Evolutionary conservation across 257 asterid genomes (phyloP).

Genomic region (Gentiana macrophylla): DNA sequence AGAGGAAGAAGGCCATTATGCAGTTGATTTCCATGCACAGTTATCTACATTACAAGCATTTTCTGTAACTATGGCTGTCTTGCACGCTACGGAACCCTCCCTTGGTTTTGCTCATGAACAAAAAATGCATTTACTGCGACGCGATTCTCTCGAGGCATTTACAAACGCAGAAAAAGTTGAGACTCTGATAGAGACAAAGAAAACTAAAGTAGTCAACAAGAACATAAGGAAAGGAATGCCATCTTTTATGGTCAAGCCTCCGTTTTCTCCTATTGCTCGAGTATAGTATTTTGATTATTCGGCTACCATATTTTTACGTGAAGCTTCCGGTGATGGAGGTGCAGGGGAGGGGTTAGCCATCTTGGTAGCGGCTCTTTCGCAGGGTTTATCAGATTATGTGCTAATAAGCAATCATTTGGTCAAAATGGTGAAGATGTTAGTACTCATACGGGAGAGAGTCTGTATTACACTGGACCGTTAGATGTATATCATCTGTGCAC

Average conservation of each 20-base stretch:
- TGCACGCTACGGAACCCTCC: conserved; percentile 68
- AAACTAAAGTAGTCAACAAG: conserved; percentile 19
- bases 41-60: conserved; percentile 80
- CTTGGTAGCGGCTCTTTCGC: background rate
- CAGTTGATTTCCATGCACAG: conserved; percentile 79
- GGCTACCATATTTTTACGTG: too few species aligned
- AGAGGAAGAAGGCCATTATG: conserved; percentile 52
- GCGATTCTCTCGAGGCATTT: conserved; percentile 44
- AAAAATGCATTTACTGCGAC: conserved; percentile 29
- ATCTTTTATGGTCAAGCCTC: conserved; percentile 64
- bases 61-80: conserved; percentile 62
- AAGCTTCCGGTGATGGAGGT: too few species aligned
- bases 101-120: conserved; percentile 31
- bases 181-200: conserved; percentile 24
- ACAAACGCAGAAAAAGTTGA: conserved; percentile 53
- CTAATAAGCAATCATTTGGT: background rate
- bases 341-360: background rate
- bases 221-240: conserved; percentile 44
- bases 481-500: too few species aligned
- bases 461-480: too few species aligned
- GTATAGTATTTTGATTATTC: conserved; percentile 28
- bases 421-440: too few species aligned
- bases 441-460: too few species aligned
- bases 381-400: background rate
- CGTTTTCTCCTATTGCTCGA: conserved; percentile 83